A percentile compares a stretch with the other conserved stretches of the same genome.
phyloP scores from a whole-genome alignment of 2,329 filamentous ascomycete species.

The Elsinoe arachidis region DNA sequence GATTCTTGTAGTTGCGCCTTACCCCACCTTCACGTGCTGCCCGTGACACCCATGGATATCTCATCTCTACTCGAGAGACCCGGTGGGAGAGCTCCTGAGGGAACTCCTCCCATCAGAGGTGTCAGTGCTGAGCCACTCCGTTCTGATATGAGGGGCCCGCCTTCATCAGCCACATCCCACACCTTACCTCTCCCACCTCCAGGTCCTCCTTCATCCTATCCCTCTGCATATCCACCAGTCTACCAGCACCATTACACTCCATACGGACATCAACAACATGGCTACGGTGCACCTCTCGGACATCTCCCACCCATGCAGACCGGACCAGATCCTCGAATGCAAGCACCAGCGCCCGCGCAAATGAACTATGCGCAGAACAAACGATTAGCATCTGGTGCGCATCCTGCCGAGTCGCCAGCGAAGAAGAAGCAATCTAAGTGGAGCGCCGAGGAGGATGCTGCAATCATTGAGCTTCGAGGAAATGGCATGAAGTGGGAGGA shows the following conservation, averaged over 20 bases:
- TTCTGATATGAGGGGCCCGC: conserved; percentile 10
- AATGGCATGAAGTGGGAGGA: conserved; percentile 98
- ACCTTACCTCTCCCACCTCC: conserved; percentile 4
- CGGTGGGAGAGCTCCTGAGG: conserved; percentile 48
- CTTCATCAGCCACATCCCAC: conserved; percentile 14
- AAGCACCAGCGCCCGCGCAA: conserved; percentile 34
- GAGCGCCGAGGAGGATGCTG: conserved; percentile 85
- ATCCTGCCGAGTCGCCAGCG: conserved; percentile 55
- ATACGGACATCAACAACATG: conserved; percentile 10
- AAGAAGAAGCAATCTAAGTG: conserved; percentile 97
- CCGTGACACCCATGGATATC: conserved; percentile 64
- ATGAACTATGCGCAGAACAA: conserved; percentile 25
- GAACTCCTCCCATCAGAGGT: conserved; percentile 16
- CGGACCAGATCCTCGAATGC: conserved; percentile 21
- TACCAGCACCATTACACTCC: conserved; percentile 15
- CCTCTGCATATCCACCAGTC: conserved; percentile 1
- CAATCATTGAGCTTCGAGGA: conserved; percentile 84
- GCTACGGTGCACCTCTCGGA: conserved; percentile 9
- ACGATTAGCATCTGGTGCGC: conserved; percentile 36
- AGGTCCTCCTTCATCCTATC: conserved; percentile 3
- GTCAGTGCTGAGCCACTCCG: conserved; percentile 14
- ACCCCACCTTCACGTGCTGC: too few relatives aligned
- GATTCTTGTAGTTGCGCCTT: too few relatives aligned
- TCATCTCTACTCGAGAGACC: conserved; percentile 71
- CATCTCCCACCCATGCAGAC: conserved; percentile 21